Evolutionary conservation across 139 green algal species (phyloP).

Genomic region (Pseudopediastrum boryanum): DNA sequence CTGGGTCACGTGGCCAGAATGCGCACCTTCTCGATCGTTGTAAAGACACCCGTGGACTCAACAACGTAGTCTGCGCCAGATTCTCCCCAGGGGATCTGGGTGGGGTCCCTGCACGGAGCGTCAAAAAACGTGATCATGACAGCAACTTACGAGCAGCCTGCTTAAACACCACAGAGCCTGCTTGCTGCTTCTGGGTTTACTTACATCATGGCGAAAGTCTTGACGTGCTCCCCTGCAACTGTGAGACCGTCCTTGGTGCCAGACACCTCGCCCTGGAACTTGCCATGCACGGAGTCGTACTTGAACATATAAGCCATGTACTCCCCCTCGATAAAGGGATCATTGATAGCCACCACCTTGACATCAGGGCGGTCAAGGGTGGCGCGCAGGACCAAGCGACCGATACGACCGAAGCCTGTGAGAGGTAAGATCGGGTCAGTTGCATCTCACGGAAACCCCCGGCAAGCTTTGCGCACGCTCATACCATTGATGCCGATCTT

Average conservation of each 20-base stretch:
- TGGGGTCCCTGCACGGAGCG: conserved; percentile 70
- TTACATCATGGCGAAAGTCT: conserved; percentile 72
- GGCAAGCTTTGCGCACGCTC: background rate
- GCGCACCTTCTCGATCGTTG: conserved; percentile 77
- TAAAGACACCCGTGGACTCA: conserved; percentile 96
- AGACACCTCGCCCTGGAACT: conserved; percentile 59
- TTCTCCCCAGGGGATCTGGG: conserved; percentile 84
- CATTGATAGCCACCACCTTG: conserved; percentile 84
- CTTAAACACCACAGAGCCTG: background rate
- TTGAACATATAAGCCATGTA: conserved; percentile 87
- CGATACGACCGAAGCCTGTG: conserved; percentile 92
- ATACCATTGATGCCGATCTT: conserved; percentile 90
- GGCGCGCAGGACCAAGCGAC: conserved; percentile 65
- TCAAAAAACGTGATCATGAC: background rate
- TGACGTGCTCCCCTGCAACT: conserved; percentile 75
- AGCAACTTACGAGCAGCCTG: background rate
- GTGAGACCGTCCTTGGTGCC: conserved; percentile 57
- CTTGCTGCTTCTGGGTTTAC: background rate
- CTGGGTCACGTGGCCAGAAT: background rate
- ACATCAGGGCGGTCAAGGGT: conserved; percentile 77
- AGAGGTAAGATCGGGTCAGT: background rate
- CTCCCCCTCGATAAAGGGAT: conserved; percentile 83
- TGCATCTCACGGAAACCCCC: background rate
- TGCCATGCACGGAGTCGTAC: conserved; percentile 90
- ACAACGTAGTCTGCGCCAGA: conserved; percentile 85